Evolutionary conservation across 495 filamentous ascomycete species (phyloP), one percentile per base, ranked within the genome.

Genomic region (Penicillium alfredii): DNA sequence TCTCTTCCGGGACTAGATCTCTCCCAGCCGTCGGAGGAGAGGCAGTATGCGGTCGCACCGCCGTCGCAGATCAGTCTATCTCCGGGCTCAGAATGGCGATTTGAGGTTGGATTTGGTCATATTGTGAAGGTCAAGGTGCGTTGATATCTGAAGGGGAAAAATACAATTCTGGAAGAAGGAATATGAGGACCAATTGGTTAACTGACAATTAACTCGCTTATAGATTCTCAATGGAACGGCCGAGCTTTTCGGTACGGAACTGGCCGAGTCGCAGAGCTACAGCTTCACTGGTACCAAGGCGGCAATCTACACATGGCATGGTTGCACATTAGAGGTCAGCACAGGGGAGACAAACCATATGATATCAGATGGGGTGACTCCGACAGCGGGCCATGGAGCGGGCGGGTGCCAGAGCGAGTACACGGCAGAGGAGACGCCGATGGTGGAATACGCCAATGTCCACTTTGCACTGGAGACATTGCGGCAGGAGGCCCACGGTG

Each of bases 171-270:
- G n/a, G n/a, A n/a, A n/a, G n/a, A n/a, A n/a, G n/a, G n/a, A n/a
- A n/a, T n/a, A n/a, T n/a, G n/a, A n/a, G n/a, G n/a, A n/a, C n/a
- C n/a, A n/a, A n/a, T n/a, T n/a, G n/a, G n/a, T n/a, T n/a, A n/a
- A n/a, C n/a, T n/a, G n/a, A n/a, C n/a, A n/a, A n/a, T n/a, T n/a
- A n/a, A n/a, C n/a, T n/a, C n/a, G n/a, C n/a, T n/a, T n/a, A n/a
- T 47, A 83, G 73, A 73, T 99, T 13, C 60, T 84, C 24, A 73
- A 72, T 23, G 92, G 92, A 45, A 87, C 80, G 8, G 93, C 93
- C 25, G 92, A 99, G 69, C 77, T 93, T 51, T 95, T 97, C 64
- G 93, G 93, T 55, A 92, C 88, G 31, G 89, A 97, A 63, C 83
- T 99, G 37, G 87, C 88, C 8, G 73, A 76, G 8, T 83, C 80